Evolutionary conservation across 768 basidiomycete genomes (phyloP).

Genomic region (Xanthoconium stramineum): DNA sequence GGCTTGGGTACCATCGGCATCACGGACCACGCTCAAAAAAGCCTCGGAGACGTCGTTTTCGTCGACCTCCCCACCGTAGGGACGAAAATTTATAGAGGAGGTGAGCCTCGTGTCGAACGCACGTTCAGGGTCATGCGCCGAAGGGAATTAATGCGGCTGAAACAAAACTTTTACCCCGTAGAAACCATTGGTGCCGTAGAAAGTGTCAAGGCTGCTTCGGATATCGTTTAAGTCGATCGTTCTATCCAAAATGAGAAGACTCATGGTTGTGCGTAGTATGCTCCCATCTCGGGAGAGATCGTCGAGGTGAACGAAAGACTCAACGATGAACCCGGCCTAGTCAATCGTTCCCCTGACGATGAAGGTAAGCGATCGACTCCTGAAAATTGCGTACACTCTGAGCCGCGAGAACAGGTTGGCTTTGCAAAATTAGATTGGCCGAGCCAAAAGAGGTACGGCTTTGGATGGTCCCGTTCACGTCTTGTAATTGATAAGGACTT

Average conservation of each 20-base stretch:
- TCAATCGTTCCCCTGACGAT: slow-evolving; percentile 86
- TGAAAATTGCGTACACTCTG: background rate
- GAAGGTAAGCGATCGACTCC: slow-evolving; percentile 52
- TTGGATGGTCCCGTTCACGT: background rate
- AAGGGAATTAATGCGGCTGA: slow-evolving; percentile 5
- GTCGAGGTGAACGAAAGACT: slow-evolving; percentile 76
- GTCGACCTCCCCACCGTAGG: slow-evolving; percentile 82
- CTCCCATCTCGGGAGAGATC: slow-evolving; percentile 86
- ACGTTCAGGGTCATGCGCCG: background rate
- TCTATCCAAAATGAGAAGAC: slow-evolving; percentile 2
- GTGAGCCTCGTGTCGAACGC: slow-evolving; percentile 43
- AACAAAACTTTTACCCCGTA: slow-evolving; percentile 25
- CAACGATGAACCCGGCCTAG: slow-evolving; percentile 62
- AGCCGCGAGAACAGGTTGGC: slow-evolving; percentile 65
- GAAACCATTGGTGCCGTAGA: slow-evolving; percentile 90
- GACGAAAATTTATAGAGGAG: slow-evolving; percentile 62
- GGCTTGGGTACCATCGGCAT: slow-evolving; percentile 80
- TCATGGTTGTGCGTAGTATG: slow-evolving; percentile 54
- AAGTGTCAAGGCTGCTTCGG: slow-evolving; percentile 95
- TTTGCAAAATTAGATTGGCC: slow-evolving; percentile 87
- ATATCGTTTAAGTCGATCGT: slow-evolving; percentile 60
- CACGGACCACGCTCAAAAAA: slow-evolving; percentile 88
- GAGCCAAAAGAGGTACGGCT: slow-evolving; percentile 67
- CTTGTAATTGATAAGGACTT: background rate
- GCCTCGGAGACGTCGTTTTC: slow-evolving; percentile 95